phyloP scores from a whole-genome alignment of 768 basidiomycete species.

The Tulasnella sp. region DNA sequence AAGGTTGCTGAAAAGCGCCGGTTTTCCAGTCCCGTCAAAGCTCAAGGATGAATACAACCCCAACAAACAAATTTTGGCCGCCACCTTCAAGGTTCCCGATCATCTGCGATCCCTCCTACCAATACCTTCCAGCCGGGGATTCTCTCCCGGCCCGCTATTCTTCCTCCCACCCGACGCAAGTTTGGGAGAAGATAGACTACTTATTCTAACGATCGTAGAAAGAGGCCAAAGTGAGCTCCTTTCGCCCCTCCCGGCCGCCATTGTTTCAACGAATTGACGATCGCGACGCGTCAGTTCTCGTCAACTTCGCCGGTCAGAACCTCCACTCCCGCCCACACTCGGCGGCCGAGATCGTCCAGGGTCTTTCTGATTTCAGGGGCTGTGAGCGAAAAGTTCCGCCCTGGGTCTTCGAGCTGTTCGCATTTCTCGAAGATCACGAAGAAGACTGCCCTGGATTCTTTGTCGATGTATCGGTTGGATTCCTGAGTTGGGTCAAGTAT shows the following conservation, averaged over 20 bases:
- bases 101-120: conserved; percentile 15
- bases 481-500: conserved; percentile 5
- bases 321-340: neutral
- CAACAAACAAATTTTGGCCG: conserved; percentile 22
- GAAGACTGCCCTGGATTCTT: neutral
- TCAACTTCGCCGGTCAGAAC: conserved; percentile 2
- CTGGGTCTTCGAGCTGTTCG: conserved; percentile 3
- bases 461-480: neutral
- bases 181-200: neutral
- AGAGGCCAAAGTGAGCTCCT: neutral
- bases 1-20: conserved; percentile 24
- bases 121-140: conserved; percentile 21
- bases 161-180: neutral
- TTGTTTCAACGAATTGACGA: neutral
- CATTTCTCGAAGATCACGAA: conserved; percentile 9
- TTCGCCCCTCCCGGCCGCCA: neutral
- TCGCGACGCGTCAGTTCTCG: neutral
- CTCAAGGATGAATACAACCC: conserved; percentile 23
- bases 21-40: conserved; percentile 14
- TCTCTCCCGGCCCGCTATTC: conserved; percentile 14
- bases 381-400: conserved; percentile 1
- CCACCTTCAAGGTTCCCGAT: conserved; percentile 18
- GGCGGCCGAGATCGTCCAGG: neutral
- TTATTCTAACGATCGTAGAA: neutral
- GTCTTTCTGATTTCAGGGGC: neutral